phyloP scores from a whole-genome alignment of 305 asterid genomes.

The Fraxinus latifolia region DNA sequence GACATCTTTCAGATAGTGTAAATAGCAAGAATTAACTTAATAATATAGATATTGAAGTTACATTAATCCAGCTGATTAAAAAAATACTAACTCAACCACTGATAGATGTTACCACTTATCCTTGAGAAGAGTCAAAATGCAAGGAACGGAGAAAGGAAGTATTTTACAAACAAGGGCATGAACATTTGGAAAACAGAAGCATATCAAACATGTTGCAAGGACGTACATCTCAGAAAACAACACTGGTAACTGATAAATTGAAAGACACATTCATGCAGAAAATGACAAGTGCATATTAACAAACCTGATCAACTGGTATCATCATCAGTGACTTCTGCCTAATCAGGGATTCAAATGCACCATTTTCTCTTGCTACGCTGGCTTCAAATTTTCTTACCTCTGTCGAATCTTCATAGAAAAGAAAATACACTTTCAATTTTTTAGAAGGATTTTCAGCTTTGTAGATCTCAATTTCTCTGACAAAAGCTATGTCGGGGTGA shows the following conservation, averaged over 20 bases:
- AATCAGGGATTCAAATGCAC: conserved; percentile 88
- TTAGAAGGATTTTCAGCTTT: conserved; percentile 80
- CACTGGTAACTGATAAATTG: background rate
- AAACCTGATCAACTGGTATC: conserved; percentile 80
- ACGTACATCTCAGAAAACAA: conserved; percentile 4
- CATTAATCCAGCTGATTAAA: background rate
- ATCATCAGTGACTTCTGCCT: conserved; percentile 95
- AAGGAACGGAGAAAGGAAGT: background rate
- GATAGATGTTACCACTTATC: background rate
- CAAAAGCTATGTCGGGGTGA: conserved; percentile 87
- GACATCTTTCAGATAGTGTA: background rate
- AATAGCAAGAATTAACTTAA: background rate
- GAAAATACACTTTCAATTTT: conserved; percentile 74
- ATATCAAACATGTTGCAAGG: conserved; percentile 13
- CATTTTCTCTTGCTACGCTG: conserved; percentile 86
- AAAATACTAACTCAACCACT: background rate
- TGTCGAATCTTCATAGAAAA: conserved; percentile 88
- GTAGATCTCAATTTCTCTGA: conserved; percentile 86
- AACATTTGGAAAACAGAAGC: conserved; percentile 6
- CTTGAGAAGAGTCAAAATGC: conserved; percentile 1
- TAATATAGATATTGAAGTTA: background rate
- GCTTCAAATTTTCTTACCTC: conserved; percentile 95
- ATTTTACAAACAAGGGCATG: conserved; percentile 6
- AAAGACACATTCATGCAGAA: conserved; percentile 19
- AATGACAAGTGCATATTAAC: conserved; percentile 24